These are phyloP conservation scores for Vigna trinervia DNA, from an alignment of 306 rosid species.

Conservation along the genomic window DNA sequence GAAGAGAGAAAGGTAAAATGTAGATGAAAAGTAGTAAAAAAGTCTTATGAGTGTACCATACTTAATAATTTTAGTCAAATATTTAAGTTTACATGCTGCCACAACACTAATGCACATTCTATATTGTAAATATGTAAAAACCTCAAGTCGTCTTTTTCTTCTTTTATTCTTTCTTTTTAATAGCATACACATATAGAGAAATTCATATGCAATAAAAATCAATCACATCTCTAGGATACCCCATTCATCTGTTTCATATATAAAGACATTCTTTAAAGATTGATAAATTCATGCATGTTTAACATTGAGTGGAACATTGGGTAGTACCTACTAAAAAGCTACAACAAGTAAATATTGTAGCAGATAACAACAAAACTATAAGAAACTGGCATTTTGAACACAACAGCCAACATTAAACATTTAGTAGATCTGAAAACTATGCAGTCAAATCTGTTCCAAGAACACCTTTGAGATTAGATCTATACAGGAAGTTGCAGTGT, in stretches of 20 bases:
- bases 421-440: conserved; percentile 29
- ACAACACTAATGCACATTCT: too few species aligned
- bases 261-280: not conserved
- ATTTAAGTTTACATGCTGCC: too few species aligned
- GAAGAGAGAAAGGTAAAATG: too few species aligned
- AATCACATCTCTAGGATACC: too few species aligned
- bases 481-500: conserved; percentile 58
- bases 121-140: too few species aligned
- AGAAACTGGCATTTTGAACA: conserved; percentile 16
- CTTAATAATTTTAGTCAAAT: too few species aligned
- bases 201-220: too few species aligned
- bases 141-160: too few species aligned
- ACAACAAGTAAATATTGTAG: not conserved
- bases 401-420: conserved; percentile 24
- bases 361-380: not conserved
- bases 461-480: conserved; percentile 48
- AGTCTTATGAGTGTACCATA: too few species aligned
- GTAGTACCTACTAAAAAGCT: not conserved
- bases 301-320: not conserved
- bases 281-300: conserved; percentile 10
- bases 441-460: conserved; percentile 44
- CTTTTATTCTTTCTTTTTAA: too few species aligned
- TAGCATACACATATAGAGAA: too few species aligned
- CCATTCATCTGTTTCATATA: not conserved
- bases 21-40: too few species aligned